A percentile compares a stretch with the other conserved stretches of the same genome.
Evolutionary conservation across 2,329 filamentous ascomycete genomes (phyloP).

Genomic region (Dactylellina leptospora): DNA sequence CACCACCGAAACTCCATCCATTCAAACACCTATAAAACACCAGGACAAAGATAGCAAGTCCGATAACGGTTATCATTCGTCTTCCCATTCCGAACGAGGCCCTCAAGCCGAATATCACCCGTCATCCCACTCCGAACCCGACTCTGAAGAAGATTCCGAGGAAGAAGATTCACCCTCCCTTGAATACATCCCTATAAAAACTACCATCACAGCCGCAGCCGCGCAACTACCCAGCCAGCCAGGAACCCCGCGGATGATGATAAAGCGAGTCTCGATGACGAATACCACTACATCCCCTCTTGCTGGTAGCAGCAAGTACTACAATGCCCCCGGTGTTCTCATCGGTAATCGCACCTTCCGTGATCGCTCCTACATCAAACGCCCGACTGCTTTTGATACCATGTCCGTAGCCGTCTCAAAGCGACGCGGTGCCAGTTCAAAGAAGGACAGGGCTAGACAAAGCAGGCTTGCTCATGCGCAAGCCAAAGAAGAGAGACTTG

Average conservation of each 20-base stretch:
- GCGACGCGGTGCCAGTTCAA: constrained; percentile 30
- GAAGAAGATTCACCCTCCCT: constrained; percentile 16
- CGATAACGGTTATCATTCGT: constrained; percentile 46
- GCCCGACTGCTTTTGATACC: constrained; percentile 26
- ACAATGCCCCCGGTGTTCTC: constrained; percentile 26
- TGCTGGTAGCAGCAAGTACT: constrained; percentile 35
- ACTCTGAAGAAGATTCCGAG: constrained; percentile 19
- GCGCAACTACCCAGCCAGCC: constrained; percentile 12
- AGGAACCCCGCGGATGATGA: constrained; percentile 50
- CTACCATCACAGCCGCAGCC: constrained; percentile 23
- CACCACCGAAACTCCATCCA: neutral
- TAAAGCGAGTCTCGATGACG: constrained; percentile 51
- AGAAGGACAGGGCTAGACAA: constrained; percentile 20
- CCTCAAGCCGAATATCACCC: constrained; percentile 36
- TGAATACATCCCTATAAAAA: constrained; percentile 35
- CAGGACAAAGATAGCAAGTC: neutral
- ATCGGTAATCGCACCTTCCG: constrained; percentile 49
- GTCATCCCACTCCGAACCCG: constrained; percentile 34
- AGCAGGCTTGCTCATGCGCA: constrained; percentile 9
- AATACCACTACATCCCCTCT: constrained; percentile 47
- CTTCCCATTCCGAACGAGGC: constrained; percentile 43
- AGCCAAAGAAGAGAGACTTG: constrained; percentile 21
- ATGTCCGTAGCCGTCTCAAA: constrained; percentile 28
- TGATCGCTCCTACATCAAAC: constrained; percentile 38
- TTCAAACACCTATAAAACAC: neutral